phyloP scores from a whole-genome alignment of 768 basidiomycete genomes.

The Mrakia gelida region DNA sequence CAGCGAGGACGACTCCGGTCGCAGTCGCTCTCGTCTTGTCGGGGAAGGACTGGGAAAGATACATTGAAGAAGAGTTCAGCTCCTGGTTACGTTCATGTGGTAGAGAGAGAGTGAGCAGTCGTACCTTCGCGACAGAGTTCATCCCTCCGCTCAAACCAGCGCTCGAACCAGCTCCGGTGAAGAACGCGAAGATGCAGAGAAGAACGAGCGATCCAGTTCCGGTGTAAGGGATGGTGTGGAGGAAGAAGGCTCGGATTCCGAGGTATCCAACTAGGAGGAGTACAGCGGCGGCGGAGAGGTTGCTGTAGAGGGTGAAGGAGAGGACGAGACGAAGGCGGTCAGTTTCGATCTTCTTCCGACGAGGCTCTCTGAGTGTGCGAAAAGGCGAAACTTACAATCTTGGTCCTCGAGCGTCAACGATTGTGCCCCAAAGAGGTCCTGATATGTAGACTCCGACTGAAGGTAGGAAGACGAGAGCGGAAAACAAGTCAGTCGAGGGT shows the following conservation, averaged over 20 bases:
- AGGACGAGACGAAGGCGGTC: not conserved
- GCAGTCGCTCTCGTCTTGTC: slow-evolving; percentile 56
- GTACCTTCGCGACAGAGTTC: slow-evolving; percentile 69
- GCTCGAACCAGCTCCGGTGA: slow-evolving; percentile 70
- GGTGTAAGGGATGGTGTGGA: slow-evolving; percentile 52
- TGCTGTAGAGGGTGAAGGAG: slow-evolving; percentile 33
- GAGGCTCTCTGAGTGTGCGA: not conserved
- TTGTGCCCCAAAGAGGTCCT: slow-evolving; percentile 62
- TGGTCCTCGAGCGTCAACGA: slow-evolving; percentile 71
- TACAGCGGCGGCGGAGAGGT: slow-evolving; percentile 58
- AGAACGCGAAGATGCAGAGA: slow-evolving; percentile 60
- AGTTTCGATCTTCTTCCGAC: not conserved
- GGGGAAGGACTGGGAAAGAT: slow-evolving; percentile 44
- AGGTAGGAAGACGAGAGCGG: slow-evolving; percentile 56
- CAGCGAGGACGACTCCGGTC: slow-evolving; percentile 74
- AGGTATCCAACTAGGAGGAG: slow-evolving; percentile 67
- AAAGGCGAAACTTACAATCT: slow-evolving; percentile 44
- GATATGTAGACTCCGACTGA: slow-evolving; percentile 61
- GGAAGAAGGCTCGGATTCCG: slow-evolving; percentile 63
- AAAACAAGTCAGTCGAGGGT: no score
- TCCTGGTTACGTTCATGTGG: no score
- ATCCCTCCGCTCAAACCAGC: slow-evolving; percentile 65
- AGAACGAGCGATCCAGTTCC: slow-evolving; percentile 44
- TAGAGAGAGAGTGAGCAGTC: not conserved
- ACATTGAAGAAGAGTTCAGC: not conserved